These are phyloP conservation scores for Ogataea corticis DNA, from an alignment of 805 yeast genomes.

Conservation along the genomic window DNA sequence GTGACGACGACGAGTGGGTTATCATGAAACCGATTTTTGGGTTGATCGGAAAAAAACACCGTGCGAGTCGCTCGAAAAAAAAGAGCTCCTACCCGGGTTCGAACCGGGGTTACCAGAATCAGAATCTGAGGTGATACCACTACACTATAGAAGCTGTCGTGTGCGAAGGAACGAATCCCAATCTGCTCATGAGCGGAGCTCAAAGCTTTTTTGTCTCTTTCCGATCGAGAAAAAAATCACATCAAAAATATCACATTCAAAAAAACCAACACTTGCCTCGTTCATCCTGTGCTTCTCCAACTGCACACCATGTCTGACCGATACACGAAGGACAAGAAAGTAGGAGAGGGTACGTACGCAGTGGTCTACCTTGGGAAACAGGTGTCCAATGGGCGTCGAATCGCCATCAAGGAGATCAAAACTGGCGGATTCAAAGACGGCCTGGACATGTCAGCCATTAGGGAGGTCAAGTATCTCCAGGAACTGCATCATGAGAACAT, in stretches of 20 bases:
- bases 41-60: too few relatives aligned
- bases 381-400: constrained; percentile 50
- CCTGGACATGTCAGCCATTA: constrained; percentile 93
- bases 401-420: constrained; percentile 95
- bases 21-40: too few relatives aligned
- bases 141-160: constrained; percentile 30
- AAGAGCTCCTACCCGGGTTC: constrained; percentile 38
- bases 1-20: too few relatives aligned
- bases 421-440: constrained; percentile 95
- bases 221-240: too few relatives aligned
- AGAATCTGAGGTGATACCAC: constrained; percentile 39
- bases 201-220: too few relatives aligned
- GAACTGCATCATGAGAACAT: constrained; percentile 79
- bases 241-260: too few relatives aligned
- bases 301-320: constrained; percentile 20
- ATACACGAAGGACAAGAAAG: constrained; percentile 66
- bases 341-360: constrained; percentile 99
- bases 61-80: background rate
- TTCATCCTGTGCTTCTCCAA: background rate
- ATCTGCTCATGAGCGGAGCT: too few relatives aligned
- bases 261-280: background rate
- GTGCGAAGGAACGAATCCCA: too few relatives aligned
- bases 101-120: constrained; percentile 39
- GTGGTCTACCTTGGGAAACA: constrained; percentile 87
- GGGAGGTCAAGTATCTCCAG: constrained; percentile 87